Base-by-base conservation (phyloP, 192 early-diverging fungal genomes). In the Coemansia sp. region DNA sequence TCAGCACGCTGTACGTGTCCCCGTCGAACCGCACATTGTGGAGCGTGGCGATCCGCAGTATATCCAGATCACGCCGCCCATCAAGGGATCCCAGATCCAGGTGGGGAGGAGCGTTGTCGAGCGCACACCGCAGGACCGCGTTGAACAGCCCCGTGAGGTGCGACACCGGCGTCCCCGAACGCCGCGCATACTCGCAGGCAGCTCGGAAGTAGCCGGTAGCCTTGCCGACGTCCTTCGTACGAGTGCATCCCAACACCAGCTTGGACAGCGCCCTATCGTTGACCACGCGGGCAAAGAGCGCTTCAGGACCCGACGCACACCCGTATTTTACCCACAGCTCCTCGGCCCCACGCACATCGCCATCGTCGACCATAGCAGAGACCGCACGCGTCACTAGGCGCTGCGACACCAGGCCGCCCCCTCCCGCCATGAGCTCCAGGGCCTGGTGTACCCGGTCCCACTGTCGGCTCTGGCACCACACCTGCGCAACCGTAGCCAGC, bases 181-280 rank as follows among this genome's bases (percentile, higher is more conserved):
- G 48, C 21, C 17, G 9, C 19, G 41, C 27, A 16, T 39, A 24
- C 19, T 39, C 27, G 33, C 69, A 72, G 4, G 63, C 60, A 11
- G 33, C 29, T 2, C 62, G 36, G 34, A 78, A 68, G 31, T 73
- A 45, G 29, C 35, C 10, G 7, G 45, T 60, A 5, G 75, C 70
- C 7, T 54, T 60, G 4, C 62, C 66, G 0, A 64, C 39, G 17
- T 68, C 34, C 3, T 63, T 66, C 11, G 34, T 37, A 11, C 36
- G 70, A 33, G 70, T 44, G 51, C 69, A 62, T 9, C 75, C 75
- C 5, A 78, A 39, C 4, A 67, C 45, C 17, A 78, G 66, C 36
- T 72, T 72, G n/a, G 63, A 50, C 36, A 78, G 59, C 27, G 76
- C 76, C n/a, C 71, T 35, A 10, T 45, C 33, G 29, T 78, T 78